Percentiles rank a stretch among this genome's conserved stretches.
Evolutionary conservation across 768 basidiomycete genomes (phyloP).

Genomic region (Rhodocollybia butyracea): DNA sequence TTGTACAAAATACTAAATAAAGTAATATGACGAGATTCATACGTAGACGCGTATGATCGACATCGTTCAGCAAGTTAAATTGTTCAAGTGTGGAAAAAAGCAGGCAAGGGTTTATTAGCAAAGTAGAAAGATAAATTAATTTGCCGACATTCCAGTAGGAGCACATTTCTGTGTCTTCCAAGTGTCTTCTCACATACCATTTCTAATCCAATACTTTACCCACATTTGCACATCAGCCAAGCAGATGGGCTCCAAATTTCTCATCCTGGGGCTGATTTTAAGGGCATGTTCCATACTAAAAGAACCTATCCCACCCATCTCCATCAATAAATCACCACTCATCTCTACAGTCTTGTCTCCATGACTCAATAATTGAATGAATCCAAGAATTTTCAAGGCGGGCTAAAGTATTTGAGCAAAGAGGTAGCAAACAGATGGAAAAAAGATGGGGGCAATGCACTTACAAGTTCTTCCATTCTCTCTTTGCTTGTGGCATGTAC

Average conservation of each 20-base stretch:
- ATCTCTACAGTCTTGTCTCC: background rate
- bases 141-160: no score
- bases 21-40: no score
- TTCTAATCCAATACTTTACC: conserved; percentile 18
- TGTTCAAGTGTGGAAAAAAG: no score
- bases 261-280: conserved; percentile 12
- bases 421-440: background rate
- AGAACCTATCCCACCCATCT: conserved; percentile 5
- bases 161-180: no score
- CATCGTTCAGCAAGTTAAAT: no score
- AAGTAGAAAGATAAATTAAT: no score
- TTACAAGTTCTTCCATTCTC: background rate
- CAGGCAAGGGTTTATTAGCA: no score
- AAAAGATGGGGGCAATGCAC: background rate
- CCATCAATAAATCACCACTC: background rate
- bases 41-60: no score
- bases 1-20: no score
- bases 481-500: background rate
- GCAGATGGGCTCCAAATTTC: conserved; percentile 12
- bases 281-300: conserved; percentile 10
- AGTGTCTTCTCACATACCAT: background rate
- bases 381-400: background rate
- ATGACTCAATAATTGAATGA: background rate
- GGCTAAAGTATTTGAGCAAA: background rate
- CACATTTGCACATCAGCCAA: conserved; percentile 13